These are phyloP conservation scores for Pharus latifolius DNA, from an alignment of 176 grass and related monocot genomes.

Conservation along the genomic window DNA sequence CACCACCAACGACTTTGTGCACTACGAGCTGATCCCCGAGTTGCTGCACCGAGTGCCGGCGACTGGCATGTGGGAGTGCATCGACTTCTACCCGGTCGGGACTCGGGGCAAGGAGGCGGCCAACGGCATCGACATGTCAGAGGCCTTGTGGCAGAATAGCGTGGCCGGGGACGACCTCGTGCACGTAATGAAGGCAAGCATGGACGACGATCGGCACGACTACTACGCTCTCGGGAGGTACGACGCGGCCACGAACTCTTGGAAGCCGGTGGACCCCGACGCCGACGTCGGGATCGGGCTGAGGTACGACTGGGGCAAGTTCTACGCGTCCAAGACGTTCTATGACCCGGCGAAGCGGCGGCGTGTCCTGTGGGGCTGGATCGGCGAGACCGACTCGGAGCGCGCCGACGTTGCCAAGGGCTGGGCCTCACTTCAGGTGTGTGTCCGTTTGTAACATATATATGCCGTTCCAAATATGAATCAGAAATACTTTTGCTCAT, in stretches of 20 bases:
- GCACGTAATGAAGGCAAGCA: constrained; percentile 88
- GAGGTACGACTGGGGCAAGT: constrained; percentile 90
- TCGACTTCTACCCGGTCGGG: constrained; percentile 66
- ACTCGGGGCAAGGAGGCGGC: not conserved
- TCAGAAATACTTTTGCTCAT: too few species aligned
- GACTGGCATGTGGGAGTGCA: constrained; percentile 84
- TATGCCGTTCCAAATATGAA: too few species aligned
- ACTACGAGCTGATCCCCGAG: constrained; percentile 33
- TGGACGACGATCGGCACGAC: constrained; percentile 79
- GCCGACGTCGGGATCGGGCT: constrained; percentile 65
- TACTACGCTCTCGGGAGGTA: constrained; percentile 76
- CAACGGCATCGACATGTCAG: constrained; percentile 37
- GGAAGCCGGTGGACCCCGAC: constrained; percentile 36
- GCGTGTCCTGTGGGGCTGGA: constrained; percentile 76
- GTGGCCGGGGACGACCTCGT: constrained; percentile 9
- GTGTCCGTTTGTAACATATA: too few species aligned
- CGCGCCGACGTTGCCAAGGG: constrained; percentile 68
- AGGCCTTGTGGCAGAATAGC: not conserved
- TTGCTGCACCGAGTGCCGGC: constrained; percentile 28
- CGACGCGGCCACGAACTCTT: constrained; percentile 25
- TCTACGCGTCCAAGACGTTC: constrained; percentile 94
- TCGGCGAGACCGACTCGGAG: constrained; percentile 81
- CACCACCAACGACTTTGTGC: constrained; percentile 35
- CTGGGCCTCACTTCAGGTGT: constrained; percentile 88
- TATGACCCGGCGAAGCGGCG: constrained; percentile 59